phyloP scores from a whole-genome alignment of 2,329 filamentous ascomycete species.

The Didymella lethalis region DNA sequence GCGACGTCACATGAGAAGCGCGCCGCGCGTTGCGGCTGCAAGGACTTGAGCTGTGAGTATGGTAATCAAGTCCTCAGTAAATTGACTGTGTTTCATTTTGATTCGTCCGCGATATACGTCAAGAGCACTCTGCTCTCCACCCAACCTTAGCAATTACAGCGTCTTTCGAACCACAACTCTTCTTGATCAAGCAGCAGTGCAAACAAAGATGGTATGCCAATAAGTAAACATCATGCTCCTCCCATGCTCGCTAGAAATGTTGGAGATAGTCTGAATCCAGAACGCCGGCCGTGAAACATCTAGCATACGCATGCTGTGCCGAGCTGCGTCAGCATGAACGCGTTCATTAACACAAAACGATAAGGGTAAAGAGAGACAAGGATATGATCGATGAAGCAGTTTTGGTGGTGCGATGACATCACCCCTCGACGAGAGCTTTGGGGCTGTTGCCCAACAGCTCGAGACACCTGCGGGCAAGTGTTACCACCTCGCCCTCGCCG shows the following conservation, averaged over 20 bases:
- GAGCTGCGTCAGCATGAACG: slow-evolving; percentile 34
- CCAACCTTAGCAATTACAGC: slow-evolving; percentile 39
- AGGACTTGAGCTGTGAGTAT: background rate
- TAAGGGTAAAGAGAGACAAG: slow-evolving; percentile 32
- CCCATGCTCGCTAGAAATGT: slow-evolving; percentile 53
- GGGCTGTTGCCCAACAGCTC: slow-evolving; percentile 82
- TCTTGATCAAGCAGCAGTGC: slow-evolving; percentile 20
- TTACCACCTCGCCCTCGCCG: slow-evolving; percentile 91
- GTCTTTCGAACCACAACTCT: slow-evolving; percentile 25
- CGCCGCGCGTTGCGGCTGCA: background rate
- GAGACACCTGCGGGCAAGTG: slow-evolving; percentile 85
- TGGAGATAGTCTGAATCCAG: slow-evolving; percentile 36
- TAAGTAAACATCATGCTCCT: slow-evolving; percentile 45
- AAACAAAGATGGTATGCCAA: slow-evolving; percentile 45
- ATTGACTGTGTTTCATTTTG: slow-evolving; percentile 6
- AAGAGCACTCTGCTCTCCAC: slow-evolving; percentile 18
- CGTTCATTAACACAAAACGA: slow-evolving; percentile 38
- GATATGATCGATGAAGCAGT: slow-evolving; percentile 33
- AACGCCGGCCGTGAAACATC: slow-evolving; percentile 42
- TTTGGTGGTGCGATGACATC: slow-evolving; percentile 32
- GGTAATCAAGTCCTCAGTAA: background rate
- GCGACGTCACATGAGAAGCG: slow-evolving; percentile 32
- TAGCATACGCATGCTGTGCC: slow-evolving; percentile 30
- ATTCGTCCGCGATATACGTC: slow-evolving; percentile 13
- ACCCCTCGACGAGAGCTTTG: slow-evolving; percentile 85